Base-by-base conservation (phyloP, 768 basidiomycete genomes). In the Pulveroboletus ravenelii region DNA sequence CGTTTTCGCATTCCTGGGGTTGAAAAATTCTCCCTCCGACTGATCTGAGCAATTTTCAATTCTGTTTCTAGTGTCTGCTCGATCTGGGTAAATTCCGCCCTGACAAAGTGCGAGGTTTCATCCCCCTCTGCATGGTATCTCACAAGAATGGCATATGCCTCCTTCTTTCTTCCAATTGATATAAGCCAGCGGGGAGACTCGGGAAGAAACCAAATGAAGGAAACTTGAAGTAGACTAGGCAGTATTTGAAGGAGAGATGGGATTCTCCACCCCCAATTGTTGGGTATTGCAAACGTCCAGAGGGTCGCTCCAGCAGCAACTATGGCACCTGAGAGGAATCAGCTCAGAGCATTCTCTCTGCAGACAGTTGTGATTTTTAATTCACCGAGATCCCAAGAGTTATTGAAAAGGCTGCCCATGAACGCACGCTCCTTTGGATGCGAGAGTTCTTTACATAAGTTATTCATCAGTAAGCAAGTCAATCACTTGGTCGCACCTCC, bases 161-260 rank as follows among this genome's bases (percentile, higher is more conserved):
- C 78, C 1, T 72, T 71, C 1, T 63, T 63, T 15, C 81, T 74
- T 27, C 82, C 81, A 43, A 76, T 77, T 3, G 79, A 76, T 29
- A 84, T 70, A 5, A 85, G 72, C 82, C 82, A 85, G 35, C 80
- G 75, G 14, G 84, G 84, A 10, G 80, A 82, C 58, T 86, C 84
- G 3, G 82, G 82, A 14, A 84, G 67, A 59, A 80, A 78, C 60
- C 67, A 76, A 46, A 85, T 72, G 62, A 85, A 80, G 25, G 54
- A 51, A 39, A 84, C 59, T 53, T 85, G 83, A 18, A 84, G 64
- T 10, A 72, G 30, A 51, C 76, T 77, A 2, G 84, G 84, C 1
- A 74, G 60, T 31, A 78, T 55, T 62, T 85, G 84, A 6, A 84
- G 72, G n/a, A 82, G 78, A 1, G 58, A 63, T 0, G 82, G 84